Evolutionary conservation across 768 basidiomycete species (phyloP), one percentile per base, ranked within the genome.

Genomic region (Steccherinum ochraceum): DNA sequence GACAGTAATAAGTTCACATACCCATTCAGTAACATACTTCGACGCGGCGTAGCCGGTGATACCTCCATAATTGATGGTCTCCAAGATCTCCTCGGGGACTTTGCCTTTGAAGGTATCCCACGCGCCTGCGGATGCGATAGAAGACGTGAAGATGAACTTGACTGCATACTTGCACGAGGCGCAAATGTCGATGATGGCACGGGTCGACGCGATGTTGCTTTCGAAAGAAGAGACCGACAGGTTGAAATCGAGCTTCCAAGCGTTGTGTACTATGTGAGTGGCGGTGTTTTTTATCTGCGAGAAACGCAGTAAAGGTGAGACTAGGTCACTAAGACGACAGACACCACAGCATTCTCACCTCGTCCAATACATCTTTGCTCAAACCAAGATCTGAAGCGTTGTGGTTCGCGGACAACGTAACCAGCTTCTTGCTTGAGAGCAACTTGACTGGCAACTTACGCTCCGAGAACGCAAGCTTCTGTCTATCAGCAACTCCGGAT

Each of bases 21-120:
- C 54, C 30, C 59, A 53, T 45, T 72, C 71, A 1, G 68, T 66
- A 2, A 72, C 70, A 67, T 67, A 72, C 59, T 74, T 74, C 0
- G 66, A 68, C 56, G 70, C 67, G 3, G 62, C 53, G 48, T 73
- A 73, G 0, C 72, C 72, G 70, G 63, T 59, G 2, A 64, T 66
- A 16, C 68, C 27, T 13, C 23, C 47, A 0, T 67, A 52, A 40
- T 63, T 58, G n/a, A 69, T 55, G 42, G 64, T 61, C 12, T 54
- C 19, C 24, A 66, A 18, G 4, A 54, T 23, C n/a, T 23, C 21
- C 21, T 54, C 52, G 18, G 52, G 52, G 16, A 54, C 52, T 4
- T 47, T 41, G 10, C 49, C 52, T 4, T 24, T 12, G 2, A 43
- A 20, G 11, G 45, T 16, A 23, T 46, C 40, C 47, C 47, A 54